Evolutionary conservation across 148 eudicot genomes (phyloP).

Genomic region (Camellia lanceoleosa): DNA sequence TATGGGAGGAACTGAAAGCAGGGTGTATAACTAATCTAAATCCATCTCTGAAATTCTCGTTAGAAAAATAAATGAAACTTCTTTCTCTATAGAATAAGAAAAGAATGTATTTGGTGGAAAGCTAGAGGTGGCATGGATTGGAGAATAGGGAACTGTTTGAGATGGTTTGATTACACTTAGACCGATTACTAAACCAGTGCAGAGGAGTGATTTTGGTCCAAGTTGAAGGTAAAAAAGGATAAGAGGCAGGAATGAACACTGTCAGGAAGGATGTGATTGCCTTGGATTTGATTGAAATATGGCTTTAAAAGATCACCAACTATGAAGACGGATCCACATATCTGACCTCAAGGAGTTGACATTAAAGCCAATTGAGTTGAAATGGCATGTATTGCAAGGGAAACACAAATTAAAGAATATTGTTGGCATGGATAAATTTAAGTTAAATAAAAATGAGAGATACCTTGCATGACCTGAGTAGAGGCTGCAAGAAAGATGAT

Average conservation of each 20-base stretch:
- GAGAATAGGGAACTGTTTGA: neutral
- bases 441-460: neutral
- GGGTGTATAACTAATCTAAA: neutral
- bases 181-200: neutral
- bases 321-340: neutral
- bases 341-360: neutral
- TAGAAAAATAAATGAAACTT: neutral
- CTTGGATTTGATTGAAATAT: neutral
- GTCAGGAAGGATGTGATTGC: neutral
- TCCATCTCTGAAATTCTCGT: neutral
- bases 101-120: neutral
- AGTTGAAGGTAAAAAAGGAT: too few relatives aligned
- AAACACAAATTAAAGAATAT: too few relatives aligned
- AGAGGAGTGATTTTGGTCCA: too few relatives aligned
- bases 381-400: neutral
- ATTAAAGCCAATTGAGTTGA: neutral
- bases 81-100: neutral
- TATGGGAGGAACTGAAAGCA: neutral
- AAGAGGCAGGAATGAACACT: too few relatives aligned
- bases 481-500: slow-evolving; percentile 74
- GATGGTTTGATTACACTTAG: neutral
- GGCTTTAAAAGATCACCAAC: neutral
- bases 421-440: neutral
- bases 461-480: slow-evolving; percentile 92
- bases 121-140: neutral